phyloP scores from a whole-genome alignment of 164 flowering plant species.

The Nymphaea thermarum region DNA sequence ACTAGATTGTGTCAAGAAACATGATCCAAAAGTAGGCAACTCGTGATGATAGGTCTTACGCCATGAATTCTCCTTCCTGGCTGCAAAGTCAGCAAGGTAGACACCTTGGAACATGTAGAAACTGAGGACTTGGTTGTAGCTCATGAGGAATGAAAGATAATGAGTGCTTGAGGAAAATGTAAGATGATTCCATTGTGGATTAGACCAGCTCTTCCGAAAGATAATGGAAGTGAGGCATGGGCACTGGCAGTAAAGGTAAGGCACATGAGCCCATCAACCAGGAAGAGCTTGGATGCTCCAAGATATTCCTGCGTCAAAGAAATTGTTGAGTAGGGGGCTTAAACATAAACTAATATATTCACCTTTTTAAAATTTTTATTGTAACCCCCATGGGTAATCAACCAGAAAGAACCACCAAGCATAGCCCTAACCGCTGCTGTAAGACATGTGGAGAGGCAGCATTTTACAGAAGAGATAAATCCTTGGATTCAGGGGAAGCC shows the following conservation, averaged over 20 bases:
- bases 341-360: conserved; percentile 27
- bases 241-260: conserved; percentile 1
- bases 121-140: conserved; percentile 1
- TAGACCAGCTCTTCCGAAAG: conserved; percentile 3
- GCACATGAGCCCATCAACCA: conserved; percentile 3
- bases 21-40: conserved; percentile 67
- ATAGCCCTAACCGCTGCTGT: neutral
- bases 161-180: conserved; percentile 1
- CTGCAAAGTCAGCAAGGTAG: neutral
- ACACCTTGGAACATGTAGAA: conserved; percentile 1
- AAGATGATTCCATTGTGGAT: conserved; percentile 2
- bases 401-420: conserved; percentile 6
- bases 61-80: neutral
- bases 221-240: conserved; percentile 1
- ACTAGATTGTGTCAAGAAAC: conserved; percentile 76
- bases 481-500: neutral
- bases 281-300: conserved; percentile 4
- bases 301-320: conserved; percentile 91
- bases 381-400: conserved; percentile 13
- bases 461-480: conserved; percentile 7
- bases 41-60: conserved; percentile 34
- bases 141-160: conserved; percentile 1
- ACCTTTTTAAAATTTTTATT: conserved; percentile 13
- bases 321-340: conserved; percentile 66
- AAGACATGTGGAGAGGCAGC: neutral